phyloP scores from a whole-genome alignment of 768 basidiomycete genomes.

The Lactifluus echinatus region DNA sequence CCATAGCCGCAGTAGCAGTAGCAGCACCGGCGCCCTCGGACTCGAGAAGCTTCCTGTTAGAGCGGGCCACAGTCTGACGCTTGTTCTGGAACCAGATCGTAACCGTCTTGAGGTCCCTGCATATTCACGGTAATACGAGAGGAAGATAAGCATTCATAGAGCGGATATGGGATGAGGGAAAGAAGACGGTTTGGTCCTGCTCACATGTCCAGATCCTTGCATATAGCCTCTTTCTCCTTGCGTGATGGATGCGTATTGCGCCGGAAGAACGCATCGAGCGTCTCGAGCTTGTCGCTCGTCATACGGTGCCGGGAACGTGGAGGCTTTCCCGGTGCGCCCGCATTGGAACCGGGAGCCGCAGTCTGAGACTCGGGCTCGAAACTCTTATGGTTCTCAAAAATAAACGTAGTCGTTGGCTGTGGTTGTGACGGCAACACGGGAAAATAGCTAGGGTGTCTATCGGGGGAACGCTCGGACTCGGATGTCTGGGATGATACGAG shows the following conservation, averaged over 20 bases:
- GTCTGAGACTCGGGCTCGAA: not conserved
- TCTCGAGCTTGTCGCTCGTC: conserved; percentile 30
- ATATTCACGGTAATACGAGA: not conserved
- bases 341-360: not conserved
- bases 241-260: conserved; percentile 34
- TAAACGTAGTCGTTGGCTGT: conserved; percentile 2
- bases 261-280: conserved; percentile 31
- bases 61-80: conserved; percentile 40
- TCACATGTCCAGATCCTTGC: conserved; percentile 34
- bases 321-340: conserved; percentile 5
- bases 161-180: not conserved
- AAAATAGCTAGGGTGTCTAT: not conserved
- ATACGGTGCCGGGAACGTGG: conserved; percentile 33
- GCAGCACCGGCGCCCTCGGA: conserved; percentile 3
- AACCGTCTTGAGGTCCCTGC: conserved; percentile 38
- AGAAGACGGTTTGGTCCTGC: conserved; percentile 1
- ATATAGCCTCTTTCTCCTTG: conserved; percentile 34
- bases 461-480: too few species aligned
- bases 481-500: not conserved
- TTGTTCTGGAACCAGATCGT: conserved; percentile 84
- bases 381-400: conserved; percentile 4
- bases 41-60: conserved; percentile 27
- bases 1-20: conserved; percentile 3
- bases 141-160: not conserved
- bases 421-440: not conserved